A percentile compares a stretch with the other conserved stretches of the same genome.
These are phyloP conservation scores for Thalia dealbata DNA, from an alignment of 176 grass and related monocot species.

Conservation along the genomic window DNA sequence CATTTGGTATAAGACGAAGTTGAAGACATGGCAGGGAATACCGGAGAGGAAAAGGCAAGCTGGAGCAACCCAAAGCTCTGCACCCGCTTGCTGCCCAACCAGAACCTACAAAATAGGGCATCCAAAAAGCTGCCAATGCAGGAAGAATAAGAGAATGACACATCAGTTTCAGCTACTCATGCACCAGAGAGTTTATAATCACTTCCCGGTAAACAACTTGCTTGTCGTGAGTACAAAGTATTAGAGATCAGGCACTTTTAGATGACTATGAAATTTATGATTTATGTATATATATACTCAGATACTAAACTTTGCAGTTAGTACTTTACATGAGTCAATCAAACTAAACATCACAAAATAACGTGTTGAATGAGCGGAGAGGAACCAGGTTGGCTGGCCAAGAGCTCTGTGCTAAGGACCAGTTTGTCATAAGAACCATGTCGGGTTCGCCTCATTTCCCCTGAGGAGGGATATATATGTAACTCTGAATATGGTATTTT, in stretches of 20 bases:
- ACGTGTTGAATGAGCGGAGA: slow-evolving; percentile 5
- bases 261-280: slow-evolving; percentile 40
- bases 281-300: slow-evolving; percentile 9
- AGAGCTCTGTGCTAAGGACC: slow-evolving; percentile 18
- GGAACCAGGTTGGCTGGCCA: slow-evolving; percentile 25
- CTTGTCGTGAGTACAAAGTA: slow-evolving; percentile 25
- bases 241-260: slow-evolving; percentile 27
- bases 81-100: too few relatives aligned
- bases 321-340: slow-evolving; percentile 50
- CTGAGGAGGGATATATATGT: not conserved
- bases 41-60: too few relatives aligned
- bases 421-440: not conserved
- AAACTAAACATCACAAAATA: slow-evolving; percentile 23
- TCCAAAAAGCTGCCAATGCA: too few relatives aligned
- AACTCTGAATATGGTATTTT: not conserved
- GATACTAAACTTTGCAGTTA: slow-evolving; percentile 47
- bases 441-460: not conserved
- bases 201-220: slow-evolving; percentile 29
- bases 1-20: too few relatives aligned
- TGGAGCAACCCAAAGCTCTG: too few relatives aligned
- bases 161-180: slow-evolving; percentile 38
- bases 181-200: slow-evolving; percentile 26
- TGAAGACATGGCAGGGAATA: too few relatives aligned
- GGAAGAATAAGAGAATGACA: not conserved
- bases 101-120: too few relatives aligned